Evolutionary conservation across 176 grass and related monocot genomes (phyloP).

Genomic region (Aegilops sharonensis): DNA sequence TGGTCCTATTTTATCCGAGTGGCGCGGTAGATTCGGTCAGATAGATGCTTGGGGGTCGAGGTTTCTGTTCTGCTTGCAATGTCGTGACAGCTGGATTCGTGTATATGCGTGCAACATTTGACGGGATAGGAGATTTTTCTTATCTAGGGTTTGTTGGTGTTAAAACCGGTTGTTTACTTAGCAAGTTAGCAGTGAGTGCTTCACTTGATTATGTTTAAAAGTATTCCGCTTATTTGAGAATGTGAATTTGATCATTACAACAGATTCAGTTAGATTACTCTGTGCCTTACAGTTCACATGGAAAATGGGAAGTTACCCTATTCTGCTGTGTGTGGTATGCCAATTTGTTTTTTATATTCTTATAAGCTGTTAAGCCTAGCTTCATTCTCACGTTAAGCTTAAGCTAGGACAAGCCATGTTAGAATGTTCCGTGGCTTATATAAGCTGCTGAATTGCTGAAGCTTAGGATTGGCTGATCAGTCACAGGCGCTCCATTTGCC

Average conservation of each 20-base stretch:
- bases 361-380: not conserved
- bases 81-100: not conserved
- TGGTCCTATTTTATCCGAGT: not conserved
- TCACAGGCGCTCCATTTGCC: not conserved
- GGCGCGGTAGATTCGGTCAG: not conserved
- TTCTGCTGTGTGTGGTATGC: not conserved
- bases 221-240: not conserved
- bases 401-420: not conserved
- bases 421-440: not conserved
- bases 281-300: not conserved
- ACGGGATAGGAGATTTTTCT: not conserved
- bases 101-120: not conserved
- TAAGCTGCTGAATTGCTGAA: not conserved
- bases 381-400: not conserved
- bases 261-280: not conserved
- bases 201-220: not conserved
- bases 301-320: not conserved
- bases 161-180: not conserved
- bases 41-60: not conserved
- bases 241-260: not conserved
- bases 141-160: slow-evolving; percentile 7
- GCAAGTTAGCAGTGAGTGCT: not conserved
- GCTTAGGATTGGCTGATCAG: not conserved
- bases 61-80: slow-evolving; percentile 2
- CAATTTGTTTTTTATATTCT: not conserved